Conservation (phyloP, 2,329 filamentous ascomycete genomes). For the Stachybotrys elegans region DNA sequence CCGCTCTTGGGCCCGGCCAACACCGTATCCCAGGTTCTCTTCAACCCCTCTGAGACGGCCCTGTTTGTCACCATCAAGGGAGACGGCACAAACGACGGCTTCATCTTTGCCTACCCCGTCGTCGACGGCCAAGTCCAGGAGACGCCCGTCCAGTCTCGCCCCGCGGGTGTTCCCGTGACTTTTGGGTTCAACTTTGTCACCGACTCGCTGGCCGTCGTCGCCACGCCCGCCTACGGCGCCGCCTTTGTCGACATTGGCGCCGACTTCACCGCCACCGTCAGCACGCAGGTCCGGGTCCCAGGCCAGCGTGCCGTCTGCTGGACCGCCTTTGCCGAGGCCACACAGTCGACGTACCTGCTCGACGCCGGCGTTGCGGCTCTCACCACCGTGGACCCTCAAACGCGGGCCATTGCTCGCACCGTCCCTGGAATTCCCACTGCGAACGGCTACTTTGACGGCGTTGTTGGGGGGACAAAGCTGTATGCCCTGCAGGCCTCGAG, state of each 20-base stretch:
- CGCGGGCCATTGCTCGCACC: neutral
- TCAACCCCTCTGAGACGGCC: constrained; percentile 4
- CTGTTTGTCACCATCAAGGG: constrained; percentile 6
- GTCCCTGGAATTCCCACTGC: neutral
- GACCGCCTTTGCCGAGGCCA: neutral
- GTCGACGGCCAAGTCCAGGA: neutral
- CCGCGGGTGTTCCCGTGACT: neutral
- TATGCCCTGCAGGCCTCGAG: neutral
- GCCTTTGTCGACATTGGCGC: neutral
- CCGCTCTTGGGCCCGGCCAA: neutral
- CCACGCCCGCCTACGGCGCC: constrained; percentile 5
- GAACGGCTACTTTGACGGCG: neutral
- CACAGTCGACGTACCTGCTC: neutral
- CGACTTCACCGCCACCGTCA: neutral
- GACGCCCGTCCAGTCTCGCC: neutral
- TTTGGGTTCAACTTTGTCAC: constrained; percentile 2
- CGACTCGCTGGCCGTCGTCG: neutral
- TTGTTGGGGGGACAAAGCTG: neutral
- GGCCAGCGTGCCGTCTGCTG: neutral
- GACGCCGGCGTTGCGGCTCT: neutral
- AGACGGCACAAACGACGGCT: constrained; percentile 1
- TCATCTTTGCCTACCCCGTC: constrained; percentile 1
- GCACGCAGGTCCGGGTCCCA: neutral
- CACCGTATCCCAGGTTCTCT: constrained; percentile 3
- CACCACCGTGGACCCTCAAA: neutral